A percentile compares a stretch with the other conserved stretches of the same genome.
Evolutionary conservation across 768 basidiomycete genomes (phyloP).

Genomic region (Royoungia palumana): DNA sequence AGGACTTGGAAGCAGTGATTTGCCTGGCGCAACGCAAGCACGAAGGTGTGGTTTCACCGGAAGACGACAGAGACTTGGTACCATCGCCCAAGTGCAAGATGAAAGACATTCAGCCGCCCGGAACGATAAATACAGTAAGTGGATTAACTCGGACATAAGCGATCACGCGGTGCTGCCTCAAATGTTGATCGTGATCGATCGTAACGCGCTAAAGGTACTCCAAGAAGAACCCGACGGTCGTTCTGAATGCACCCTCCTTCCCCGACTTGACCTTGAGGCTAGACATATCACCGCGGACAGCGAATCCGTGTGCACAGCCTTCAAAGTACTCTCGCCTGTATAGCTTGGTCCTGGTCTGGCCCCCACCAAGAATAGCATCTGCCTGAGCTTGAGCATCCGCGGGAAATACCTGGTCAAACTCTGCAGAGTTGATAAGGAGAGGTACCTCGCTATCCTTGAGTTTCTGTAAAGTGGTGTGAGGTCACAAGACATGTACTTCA

Average conservation of each 20-base stretch:
- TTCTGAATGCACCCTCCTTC: constrained; percentile 50
- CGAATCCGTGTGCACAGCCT: constrained; percentile 52
- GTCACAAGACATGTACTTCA: too few relatives aligned
- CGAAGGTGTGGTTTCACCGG: constrained; percentile 6
- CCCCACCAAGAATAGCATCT: constrained; percentile 46
- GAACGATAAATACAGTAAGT: too few relatives aligned
- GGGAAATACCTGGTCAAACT: constrained; percentile 49
- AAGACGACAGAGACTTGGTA: neutral
- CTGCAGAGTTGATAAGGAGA: constrained; percentile 62
- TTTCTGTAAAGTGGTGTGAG: constrained; percentile 43
- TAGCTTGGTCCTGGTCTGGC: constrained; percentile 44
- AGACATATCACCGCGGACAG: constrained; percentile 31
- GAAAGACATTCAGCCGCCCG: too few relatives aligned
- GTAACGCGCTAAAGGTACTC: constrained; percentile 18
- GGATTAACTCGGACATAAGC: too few relatives aligned
- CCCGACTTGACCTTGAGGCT: too few relatives aligned
- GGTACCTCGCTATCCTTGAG: constrained; percentile 41
- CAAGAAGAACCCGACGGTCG: constrained; percentile 50
- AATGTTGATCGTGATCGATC: too few relatives aligned
- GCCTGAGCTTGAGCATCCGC: constrained; percentile 40
- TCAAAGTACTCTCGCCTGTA: constrained; percentile 49
- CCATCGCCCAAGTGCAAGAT: neutral
- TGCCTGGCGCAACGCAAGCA: constrained; percentile 12
- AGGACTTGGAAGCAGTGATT: neutral
- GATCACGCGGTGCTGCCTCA: too few relatives aligned